Evolutionary conservation across 345 rosid species (phyloP), one percentile per base, ranked within the genome.

Genomic region (Viola odorata): DNA sequence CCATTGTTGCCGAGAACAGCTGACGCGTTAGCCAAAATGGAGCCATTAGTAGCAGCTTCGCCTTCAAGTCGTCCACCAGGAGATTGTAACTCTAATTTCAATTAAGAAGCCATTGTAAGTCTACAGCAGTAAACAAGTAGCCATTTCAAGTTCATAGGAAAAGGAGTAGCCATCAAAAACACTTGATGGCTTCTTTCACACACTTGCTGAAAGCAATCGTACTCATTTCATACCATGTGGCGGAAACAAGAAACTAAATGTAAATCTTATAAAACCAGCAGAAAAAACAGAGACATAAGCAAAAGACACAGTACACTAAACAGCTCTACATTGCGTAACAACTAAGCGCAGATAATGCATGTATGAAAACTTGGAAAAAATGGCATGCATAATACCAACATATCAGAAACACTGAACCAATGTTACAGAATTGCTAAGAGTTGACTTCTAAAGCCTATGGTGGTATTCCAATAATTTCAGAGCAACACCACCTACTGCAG

Each of bases 71-170:
- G 74, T 55, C 81, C 94, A 48, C 71, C 70, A 17, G 65, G 50
- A 14, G 60, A 63, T 73, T 91, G 85, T 60, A 94, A 61, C 65
- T 94, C 97, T 90, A 85, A 50, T 63, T 65, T 65, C 23, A 56
- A 23, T 23, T 49, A 57, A 66, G 67, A 49, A 58, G 37, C 36
- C 41, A 50, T 9, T 37, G 48, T 67, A n/a, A 64, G 36, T 44
- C 16, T 8, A 37, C 55, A 17, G 15, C 7, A 62, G 36, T 32
- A 5, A 37, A n/a, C 6, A 49, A 37, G 39, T 15, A 12, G 39
- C 7, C 8, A 45, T 16, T 9, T 8, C 1, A 37, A 32, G 41
- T 45, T 3, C 12, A 16, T 57, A 41, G 5, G 47, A 41, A 52
- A 52, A 52, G 17, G 39, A 32, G 10, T 17, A n/a, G 4, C n/a